Percentiles rank a stretch among this genome's conserved stretches.
Conservation (phyloP, 305 asterid species). For the Galium porrigens region DNA sequence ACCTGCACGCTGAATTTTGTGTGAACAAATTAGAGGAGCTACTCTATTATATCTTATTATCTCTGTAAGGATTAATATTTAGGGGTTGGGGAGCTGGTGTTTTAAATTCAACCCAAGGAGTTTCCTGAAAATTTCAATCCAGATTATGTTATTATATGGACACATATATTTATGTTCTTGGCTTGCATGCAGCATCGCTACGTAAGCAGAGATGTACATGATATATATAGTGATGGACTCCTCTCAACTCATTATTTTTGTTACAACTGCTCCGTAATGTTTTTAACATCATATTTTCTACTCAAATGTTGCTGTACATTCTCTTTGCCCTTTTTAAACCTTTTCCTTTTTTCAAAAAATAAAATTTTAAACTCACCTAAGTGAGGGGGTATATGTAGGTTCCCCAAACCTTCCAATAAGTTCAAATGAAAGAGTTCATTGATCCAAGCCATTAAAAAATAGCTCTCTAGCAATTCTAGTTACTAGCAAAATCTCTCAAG, state of each 20-base stretch:
- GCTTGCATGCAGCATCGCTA: background rate
- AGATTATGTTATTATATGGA: background rate
- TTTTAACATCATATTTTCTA: background rate
- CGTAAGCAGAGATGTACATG: background rate
- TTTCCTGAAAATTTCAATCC: background rate
- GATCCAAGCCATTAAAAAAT: too few species aligned
- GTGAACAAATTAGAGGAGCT: background rate
- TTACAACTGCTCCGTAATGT: constrained; percentile 1
- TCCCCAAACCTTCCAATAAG: too few species aligned
- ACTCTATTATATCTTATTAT: background rate
- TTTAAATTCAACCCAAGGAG: background rate
- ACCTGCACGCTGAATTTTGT: background rate
- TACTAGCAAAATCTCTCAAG: background rate
- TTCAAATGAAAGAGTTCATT: too few species aligned
- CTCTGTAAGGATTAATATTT: background rate
- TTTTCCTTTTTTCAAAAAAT: too few species aligned
- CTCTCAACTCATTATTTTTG: background rate
- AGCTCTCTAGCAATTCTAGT: too few species aligned
- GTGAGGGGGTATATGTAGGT: too few species aligned
- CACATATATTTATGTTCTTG: constrained; percentile 2
- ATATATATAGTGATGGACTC: background rate
- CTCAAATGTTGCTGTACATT: background rate
- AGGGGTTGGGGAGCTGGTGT: background rate
- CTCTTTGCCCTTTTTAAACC: background rate
- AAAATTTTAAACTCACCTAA: too few species aligned